A percentile compares a stretch with the other conserved stretches of the same genome.
Conservation (phyloP, 768 basidiomycete genomes). For the Dacryopinax primogenitus region DNA sequence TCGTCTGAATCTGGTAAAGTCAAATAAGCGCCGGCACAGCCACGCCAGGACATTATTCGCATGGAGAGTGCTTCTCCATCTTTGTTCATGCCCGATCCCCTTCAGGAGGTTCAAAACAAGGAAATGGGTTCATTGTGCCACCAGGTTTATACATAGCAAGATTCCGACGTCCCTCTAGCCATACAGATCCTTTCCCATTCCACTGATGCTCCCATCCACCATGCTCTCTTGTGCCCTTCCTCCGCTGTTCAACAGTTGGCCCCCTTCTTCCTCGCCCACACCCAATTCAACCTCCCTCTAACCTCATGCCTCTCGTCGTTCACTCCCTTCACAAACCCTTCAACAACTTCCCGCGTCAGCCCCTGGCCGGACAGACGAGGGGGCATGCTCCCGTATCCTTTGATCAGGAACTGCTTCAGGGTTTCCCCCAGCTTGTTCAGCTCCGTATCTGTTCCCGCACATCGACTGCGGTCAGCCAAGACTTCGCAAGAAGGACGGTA, state of each 20-base stretch:
- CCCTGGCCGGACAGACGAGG: neutral
- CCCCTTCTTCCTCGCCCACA: neutral
- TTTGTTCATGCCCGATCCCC: no score
- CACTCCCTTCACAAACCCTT: neutral
- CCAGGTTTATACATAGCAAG: no score
- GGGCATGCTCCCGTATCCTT: neutral
- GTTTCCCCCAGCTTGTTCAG: neutral
- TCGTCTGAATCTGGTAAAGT: no score
- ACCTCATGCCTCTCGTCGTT: neutral
- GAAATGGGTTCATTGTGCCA: no score
- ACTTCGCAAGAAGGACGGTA: neutral
- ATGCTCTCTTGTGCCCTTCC: neutral
- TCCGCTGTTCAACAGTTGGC: neutral
- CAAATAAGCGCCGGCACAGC: no score
- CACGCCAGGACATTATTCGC: no score
- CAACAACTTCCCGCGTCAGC: neutral
- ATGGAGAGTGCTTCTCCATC: no score
- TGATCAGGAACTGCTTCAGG: conserved; percentile 4
- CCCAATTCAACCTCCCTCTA: neutral
- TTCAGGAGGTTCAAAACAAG: no score
- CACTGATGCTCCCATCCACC: neutral
- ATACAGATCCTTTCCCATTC: no score
- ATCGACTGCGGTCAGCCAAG: neutral
- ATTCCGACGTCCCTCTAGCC: no score
- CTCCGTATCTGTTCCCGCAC: neutral